Percentiles rank a stretch among this genome's conserved stretches.
Evolutionary conservation across 768 basidiomycete genomes (phyloP).

Genomic region (Cyclocybe cylindracea): DNA sequence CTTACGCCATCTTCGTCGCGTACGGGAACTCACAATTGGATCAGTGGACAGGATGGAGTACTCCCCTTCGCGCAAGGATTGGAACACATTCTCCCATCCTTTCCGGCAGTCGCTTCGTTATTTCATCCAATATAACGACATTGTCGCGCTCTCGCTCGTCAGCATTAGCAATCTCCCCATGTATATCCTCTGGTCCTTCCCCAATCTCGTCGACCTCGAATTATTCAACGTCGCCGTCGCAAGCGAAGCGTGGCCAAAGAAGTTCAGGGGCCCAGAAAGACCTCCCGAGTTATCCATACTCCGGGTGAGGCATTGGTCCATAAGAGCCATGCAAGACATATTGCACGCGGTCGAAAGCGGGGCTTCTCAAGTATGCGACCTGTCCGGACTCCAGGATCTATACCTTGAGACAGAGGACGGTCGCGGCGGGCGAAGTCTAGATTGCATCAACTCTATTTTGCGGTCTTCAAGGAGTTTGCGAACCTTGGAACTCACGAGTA

Average conservation of each 20-base stretch:
- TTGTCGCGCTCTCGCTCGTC: constrained; percentile 1
- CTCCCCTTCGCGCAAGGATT: not conserved
- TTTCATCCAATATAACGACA: constrained; percentile 9
- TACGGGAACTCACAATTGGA: constrained; percentile 6
- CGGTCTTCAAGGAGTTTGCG: too few species aligned
- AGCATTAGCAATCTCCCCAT: constrained; percentile 2
- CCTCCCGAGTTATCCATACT: too few species aligned
- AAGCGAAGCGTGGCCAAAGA: not conserved
- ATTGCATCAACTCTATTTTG: too few species aligned
- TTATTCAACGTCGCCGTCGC: not conserved
- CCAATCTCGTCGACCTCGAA: constrained; percentile 1
- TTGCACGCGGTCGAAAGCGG: too few species aligned
- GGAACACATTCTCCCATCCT: constrained; percentile 2
- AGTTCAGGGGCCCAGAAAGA: too few species aligned
- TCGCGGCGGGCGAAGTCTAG: too few species aligned
- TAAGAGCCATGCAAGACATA: too few species aligned
- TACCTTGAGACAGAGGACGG: too few species aligned
- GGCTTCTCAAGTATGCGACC: too few species aligned
- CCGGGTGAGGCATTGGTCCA: too few species aligned
- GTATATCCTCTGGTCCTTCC: not conserved
- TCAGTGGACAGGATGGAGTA: not conserved
- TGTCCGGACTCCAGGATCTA: too few species aligned
- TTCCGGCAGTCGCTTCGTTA: not conserved
- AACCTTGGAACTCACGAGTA: too few species aligned
- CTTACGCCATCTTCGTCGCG: constrained; percentile 6